Base-by-base conservation (phyloP, 176 grass and related monocot species). In the Musa beccarii region DNA sequence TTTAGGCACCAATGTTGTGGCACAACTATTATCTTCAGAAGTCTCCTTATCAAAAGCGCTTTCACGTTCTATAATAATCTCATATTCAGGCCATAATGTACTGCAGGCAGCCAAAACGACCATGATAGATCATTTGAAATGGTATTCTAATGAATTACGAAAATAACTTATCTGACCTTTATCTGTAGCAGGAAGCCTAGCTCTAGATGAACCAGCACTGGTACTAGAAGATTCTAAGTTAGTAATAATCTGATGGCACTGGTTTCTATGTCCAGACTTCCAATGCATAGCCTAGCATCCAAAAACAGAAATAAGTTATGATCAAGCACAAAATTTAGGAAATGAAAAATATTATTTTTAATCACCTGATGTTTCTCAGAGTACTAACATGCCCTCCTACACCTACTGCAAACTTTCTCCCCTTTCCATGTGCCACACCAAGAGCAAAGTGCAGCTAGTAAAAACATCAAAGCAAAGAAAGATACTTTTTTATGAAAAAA, bases 351-450 rank as follows among this genome's bases (percentile, higher is more conserved):
- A 72, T 75, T 21, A 14, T 52, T 73, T 82, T 20, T 29, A 55
- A 56, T 56, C 81, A 93, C 95, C 90, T 98, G 90, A 87, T 98
- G 95, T 63, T 91, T 89, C 82, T 89, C 86, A 74, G 88, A 93
- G 83, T 88, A 98, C 66, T 98, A 98, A 51, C 82, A 68, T 73
- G 86, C 81, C 81, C 75, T 86, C 78, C 86, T 98, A 85, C 95
- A 98, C 73, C 78, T 74, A 79, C 86, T 34, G 85, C 90, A 98
- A 28, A 86, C 61, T 87, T 98, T 98, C 67, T 91, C 86, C 1
- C 88, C 95, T 91, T 91, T 94, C 95, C 95, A 98, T 66, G 90
- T 98, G 73, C 86, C 90, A 80, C 95, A 94, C 95, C 95, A 98
- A 73, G 78, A 87, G 75, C 90, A 98, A 23, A 98, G 80, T 56